Base-by-base conservation (phyloP, 306 rosid species). In the Begonia peltatifolia region DNA sequence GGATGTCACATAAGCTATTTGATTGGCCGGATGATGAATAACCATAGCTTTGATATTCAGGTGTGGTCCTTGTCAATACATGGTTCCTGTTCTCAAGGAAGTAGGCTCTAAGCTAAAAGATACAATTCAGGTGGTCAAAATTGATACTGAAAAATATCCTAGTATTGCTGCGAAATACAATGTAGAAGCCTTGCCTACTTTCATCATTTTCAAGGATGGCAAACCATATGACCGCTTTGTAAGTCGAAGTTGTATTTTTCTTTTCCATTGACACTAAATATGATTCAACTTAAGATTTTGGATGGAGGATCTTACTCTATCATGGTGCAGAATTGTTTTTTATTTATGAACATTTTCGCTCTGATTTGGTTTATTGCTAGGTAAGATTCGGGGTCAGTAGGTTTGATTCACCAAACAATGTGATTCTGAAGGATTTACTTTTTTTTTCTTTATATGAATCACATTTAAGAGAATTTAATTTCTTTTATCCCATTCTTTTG, bases 31-130 rank as follows among this genome's bases (percentile, higher is more conserved):
- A 47, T 6, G 54, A 56, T 22, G 63, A 68, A 60, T 68, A 67
- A 67, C 52, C 42, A 9, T 18, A 38, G 47, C 42, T 56, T 18
- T 57, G 58, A 38, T 63, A 66, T 60, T 14, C 80, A 90, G 97
- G 97, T 90, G 97, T 44, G 97, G 97, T 66, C 97, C 97, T 55
- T 90, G 97, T 76, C 97, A 90, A 55, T 83, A 76, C 52, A 90
- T 90, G 97, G 87, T 63, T 62, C 95, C 97, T 2, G 60, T 90
- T 25, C 97, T 90, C 46, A 43, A 80, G n/a, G 83, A 90, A 68
- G 97, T 90, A 11, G 75, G 92, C 58, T 22, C 75, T 35, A 56
- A 64, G 9, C 78, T 90, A 60, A 59, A 44, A 12, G 95, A 80
- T 63, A 78, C 65, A 64, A 67, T 90, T 53, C 83, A 74, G 67